These are phyloP conservation scores for Plasmodium gonderi DNA, from an alignment of 169 alveolate species.

Conservation along the genomic window DNA sequence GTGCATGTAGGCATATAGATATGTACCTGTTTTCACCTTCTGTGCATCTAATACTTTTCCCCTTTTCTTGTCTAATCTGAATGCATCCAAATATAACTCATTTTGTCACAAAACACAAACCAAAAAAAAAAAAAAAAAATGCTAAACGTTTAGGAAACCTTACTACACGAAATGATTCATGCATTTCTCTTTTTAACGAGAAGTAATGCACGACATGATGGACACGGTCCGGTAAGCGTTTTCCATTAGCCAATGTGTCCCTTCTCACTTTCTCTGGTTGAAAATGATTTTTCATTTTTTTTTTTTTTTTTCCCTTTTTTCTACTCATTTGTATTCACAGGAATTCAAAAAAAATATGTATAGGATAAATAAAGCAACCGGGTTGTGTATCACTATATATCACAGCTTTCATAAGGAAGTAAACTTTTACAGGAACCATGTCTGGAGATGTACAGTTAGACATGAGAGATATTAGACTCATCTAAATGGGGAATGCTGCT, in stretches of 20 bases:
- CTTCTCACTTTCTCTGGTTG: background rate
- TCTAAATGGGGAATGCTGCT: background rate
- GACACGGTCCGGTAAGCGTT: slow-evolving; percentile 90
- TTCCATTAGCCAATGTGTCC: slow-evolving; percentile 55
- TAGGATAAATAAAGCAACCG: slow-evolving; percentile 90
- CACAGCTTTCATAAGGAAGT: slow-evolving; percentile 95
- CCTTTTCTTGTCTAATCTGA: background rate
- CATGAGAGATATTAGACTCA: background rate
- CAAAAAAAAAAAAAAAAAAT: background rate
- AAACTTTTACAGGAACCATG: slow-evolving; percentile 89
- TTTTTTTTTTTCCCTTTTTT: background rate
- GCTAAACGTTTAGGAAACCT: slow-evolving; percentile 87
- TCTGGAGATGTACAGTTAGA: slow-evolving; percentile 94
- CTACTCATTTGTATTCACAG: slow-evolving; percentile 31
- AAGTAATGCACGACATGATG: slow-evolving; percentile 83
- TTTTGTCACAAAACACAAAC: background rate
- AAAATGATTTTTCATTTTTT: background rate
- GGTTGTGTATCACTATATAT: slow-evolving; percentile 91
- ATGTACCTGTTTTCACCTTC: background rate
- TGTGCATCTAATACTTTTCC: too few relatives aligned
- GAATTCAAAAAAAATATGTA: slow-evolving; percentile 91
- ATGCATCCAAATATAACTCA: background rate
- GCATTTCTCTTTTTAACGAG: slow-evolving; percentile 92
- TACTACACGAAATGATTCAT: slow-evolving; percentile 97
- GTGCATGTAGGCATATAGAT: background rate